These are phyloP conservation scores for Neonectria punicea DNA, from an alignment of 2,329 filamentous ascomycete species.

Conservation along the genomic window DNA sequence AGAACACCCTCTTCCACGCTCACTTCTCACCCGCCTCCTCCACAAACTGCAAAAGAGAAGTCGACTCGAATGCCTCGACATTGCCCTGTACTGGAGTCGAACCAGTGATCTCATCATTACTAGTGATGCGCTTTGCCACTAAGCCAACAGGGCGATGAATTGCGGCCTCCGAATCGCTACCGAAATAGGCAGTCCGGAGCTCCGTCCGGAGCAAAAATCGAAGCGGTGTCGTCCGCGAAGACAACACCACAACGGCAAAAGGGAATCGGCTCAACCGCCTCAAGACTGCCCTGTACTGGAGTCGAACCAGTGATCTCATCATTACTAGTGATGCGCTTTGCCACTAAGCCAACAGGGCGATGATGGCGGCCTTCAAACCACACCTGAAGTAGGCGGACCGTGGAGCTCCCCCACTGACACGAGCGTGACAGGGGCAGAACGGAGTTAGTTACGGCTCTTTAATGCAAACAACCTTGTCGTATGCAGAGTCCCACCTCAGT, in stretches of 20 bases:
- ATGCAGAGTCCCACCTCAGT: neutral
- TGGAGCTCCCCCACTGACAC: neutral
- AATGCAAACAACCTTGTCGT: neutral
- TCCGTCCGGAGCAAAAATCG: too few species aligned
- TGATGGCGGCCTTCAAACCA: neutral
- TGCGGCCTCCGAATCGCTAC: too few species aligned
- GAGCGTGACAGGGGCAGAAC: neutral
- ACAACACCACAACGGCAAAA: constrained; percentile 1
- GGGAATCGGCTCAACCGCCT: neutral
- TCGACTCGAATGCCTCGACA: neutral
- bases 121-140: constrained; percentile 34
- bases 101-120: constrained; percentile 32
- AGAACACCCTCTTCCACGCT: neutral
- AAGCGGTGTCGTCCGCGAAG: too few species aligned
- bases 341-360: constrained; percentile 21
- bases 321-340: constrained; percentile 34
- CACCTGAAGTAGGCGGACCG: neutral
- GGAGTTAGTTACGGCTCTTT: neutral
- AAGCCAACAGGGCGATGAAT: constrained; percentile 24
- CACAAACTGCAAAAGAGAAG: constrained; percentile 9
- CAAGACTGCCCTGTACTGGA: constrained; percentile 25
- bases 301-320: constrained; percentile 33
- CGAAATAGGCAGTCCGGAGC: too few species aligned
- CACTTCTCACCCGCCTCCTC: neutral
- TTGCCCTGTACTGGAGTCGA: constrained; percentile 32